A percentile compares a stretch with the other conserved stretches of the same genome.
Conservation (phyloP, 345 rosid species). For the Brassica incana region DNA sequence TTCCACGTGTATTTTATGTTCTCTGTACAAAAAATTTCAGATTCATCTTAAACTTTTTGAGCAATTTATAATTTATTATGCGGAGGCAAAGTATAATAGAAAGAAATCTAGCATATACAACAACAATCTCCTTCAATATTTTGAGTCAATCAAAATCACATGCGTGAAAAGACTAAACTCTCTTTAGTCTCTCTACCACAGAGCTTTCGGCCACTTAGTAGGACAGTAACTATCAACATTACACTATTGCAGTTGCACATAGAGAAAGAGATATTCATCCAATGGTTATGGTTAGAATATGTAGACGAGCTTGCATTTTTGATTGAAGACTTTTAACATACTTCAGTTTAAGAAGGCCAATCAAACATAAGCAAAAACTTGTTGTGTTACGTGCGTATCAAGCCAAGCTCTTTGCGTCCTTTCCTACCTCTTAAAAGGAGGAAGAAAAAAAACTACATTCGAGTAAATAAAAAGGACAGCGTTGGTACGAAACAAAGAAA, state of each 20-base stretch:
- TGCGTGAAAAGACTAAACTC: conserved; percentile 65
- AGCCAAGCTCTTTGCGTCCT: not conserved
- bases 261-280: conserved; percentile 20
- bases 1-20: conserved; percentile 20
- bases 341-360: not conserved
- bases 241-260: conserved; percentile 29
- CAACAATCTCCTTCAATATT: conserved; percentile 21
- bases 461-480: too few relatives aligned
- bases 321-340: conserved; percentile 33
- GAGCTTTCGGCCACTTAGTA: conserved; percentile 33
- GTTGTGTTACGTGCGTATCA: conserved; percentile 10
- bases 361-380: not conserved
- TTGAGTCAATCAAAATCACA: conserved; percentile 37
- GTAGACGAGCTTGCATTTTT: conserved; percentile 13
- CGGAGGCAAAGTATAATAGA: not conserved
- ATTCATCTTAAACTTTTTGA: conserved; percentile 31
- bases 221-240: conserved; percentile 38
- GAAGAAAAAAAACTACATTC: too few relatives aligned
- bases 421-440: not conserved
- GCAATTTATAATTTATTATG: conserved; percentile 21
- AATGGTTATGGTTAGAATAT: conserved; percentile 22
- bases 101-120: not conserved
- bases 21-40: not conserved
- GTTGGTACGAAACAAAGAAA: too few relatives aligned
- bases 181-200: conserved; percentile 24